Percentiles rank a stretch among this genome's conserved stretches.
phyloP scores from a whole-genome alignment of 2,329 filamentous ascomycete species.

The Beauveria pseudobassiana region DNA sequence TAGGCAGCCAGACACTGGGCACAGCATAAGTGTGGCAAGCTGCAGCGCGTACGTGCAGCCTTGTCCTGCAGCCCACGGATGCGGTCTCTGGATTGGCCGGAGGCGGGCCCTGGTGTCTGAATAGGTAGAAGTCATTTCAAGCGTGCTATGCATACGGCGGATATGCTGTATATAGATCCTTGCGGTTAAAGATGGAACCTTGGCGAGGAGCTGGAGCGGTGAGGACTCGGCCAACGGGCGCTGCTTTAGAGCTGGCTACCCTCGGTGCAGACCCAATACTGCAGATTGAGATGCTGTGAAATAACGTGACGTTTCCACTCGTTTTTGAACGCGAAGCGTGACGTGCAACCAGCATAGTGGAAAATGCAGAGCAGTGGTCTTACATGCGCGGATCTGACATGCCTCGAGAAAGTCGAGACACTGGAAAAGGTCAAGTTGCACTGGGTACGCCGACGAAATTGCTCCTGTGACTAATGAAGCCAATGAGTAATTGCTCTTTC shows the following conservation, averaged over 20 bases:
- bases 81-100: slow-evolving; percentile 40
- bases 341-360: slow-evolving; percentile 64
- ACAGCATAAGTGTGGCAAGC: slow-evolving; percentile 52
- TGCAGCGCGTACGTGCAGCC: slow-evolving; percentile 53
- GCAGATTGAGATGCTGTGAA: slow-evolving; percentile 69
- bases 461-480: not conserved
- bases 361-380: slow-evolving; percentile 72
- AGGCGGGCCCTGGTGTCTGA: not conserved
- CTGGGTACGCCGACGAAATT: too few species aligned
- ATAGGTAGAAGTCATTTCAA: slow-evolving; percentile 16
- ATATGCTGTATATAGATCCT: slow-evolving; percentile 90
- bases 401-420: slow-evolving; percentile 33
- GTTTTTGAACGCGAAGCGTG: slow-evolving; percentile 66
- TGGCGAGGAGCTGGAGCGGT: slow-evolving; percentile 33
- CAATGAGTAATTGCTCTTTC: too few species aligned
- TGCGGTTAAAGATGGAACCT: slow-evolving; percentile 70
- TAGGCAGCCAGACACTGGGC: slow-evolving; percentile 55
- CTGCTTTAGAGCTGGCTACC: slow-evolving; percentile 40
- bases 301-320: slow-evolving; percentile 90
- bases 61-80: slow-evolving; percentile 50
- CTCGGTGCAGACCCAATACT: slow-evolving; percentile 49
- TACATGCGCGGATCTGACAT: slow-evolving; percentile 45
- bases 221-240: slow-evolving; percentile 14
- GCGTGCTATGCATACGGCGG: slow-evolving; percentile 70
- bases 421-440: too few species aligned